Conservation (phyloP, 176 grass and related monocot genomes). For the Musa schizocarpa region DNA sequence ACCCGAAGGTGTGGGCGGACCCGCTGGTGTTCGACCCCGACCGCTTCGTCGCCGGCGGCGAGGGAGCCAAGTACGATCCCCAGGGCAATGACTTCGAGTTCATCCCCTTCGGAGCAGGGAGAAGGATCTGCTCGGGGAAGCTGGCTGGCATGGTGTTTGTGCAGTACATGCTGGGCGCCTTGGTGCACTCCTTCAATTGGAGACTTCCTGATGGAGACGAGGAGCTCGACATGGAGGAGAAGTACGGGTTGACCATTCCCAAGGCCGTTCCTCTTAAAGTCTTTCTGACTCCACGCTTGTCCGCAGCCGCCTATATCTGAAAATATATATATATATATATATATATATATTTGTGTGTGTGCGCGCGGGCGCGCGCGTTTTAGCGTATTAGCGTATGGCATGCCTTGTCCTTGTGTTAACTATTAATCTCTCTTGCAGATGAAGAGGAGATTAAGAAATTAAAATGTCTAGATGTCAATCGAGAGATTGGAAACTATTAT, state of each 20-base stretch:
- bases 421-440: too few species aligned
- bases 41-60: background rate
- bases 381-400: too few species aligned
- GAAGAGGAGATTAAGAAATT: too few species aligned
- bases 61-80: background rate
- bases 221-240: background rate
- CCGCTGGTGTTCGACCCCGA: background rate
- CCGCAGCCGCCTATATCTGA: background rate
- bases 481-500: too few species aligned
- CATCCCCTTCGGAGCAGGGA: background rate
- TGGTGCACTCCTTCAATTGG: background rate
- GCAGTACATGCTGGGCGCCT: background rate
- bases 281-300: background rate
- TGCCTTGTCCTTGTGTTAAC: too few species aligned
- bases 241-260: background rate
- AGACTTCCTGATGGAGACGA: too few species aligned
- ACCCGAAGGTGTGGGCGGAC: background rate
- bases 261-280: background rate
- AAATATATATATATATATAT: too few species aligned
- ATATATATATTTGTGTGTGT: too few species aligned
- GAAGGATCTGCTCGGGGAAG: background rate
- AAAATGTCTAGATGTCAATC: too few species aligned
- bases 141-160: background rate
- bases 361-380: too few species aligned
- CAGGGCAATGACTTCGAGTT: background rate